Evolutionary conservation across 345 rosid genomes (phyloP), one percentile per base, ranked within the genome.

Genomic region (Kernera saxatilis): DNA sequence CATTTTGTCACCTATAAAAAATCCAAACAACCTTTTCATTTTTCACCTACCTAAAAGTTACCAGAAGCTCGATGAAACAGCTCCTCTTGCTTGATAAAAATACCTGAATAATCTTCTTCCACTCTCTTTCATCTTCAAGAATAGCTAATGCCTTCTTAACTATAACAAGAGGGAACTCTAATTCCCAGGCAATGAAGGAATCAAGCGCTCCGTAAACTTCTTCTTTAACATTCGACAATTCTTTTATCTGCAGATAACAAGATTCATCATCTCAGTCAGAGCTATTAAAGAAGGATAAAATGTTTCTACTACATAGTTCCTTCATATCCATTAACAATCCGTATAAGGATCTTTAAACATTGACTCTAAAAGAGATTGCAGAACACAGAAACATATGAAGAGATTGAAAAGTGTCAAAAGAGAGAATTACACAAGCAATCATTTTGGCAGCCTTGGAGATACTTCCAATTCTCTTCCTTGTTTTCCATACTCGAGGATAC

Each of bases 31-130:
- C 50, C 14, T 3, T 7, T 27, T 43, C 45, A 18, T 17, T 2
- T 3, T n/a, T 37, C 60, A 41, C 36, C 33, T 29, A 3, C 11
- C 29, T n/a, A 40, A 30, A 35, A 59, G 1, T 30, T 51, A 13
- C 62, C n/a, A 26, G 3, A 57, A 36, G 30, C 30, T 27, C 30
- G 30, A 27, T 27, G 30, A 33, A 11, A 15, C 53, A 19, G 7
- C 4, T 70, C 41, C 1, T 39, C 41, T 32, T 13, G 9, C 27
- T 37, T 11, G 0, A 0, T 8, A 23, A 9, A 66, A 32, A 8
- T 63, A 89, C 96, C 93, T 93, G 95, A 69, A 93, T 86, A 77
- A 93, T 83, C 85, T 92, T 85, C 85, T 91, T 91, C 97, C 97
- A 91, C 15, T 93, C 94, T 60, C 79, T 82, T 48, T 87, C 82